A percentile compares a stretch with the other conserved stretches of the same genome.
Conservation (phyloP, 1,284 basidiomycete species). For the Heterobasidion irregulare region DNA sequence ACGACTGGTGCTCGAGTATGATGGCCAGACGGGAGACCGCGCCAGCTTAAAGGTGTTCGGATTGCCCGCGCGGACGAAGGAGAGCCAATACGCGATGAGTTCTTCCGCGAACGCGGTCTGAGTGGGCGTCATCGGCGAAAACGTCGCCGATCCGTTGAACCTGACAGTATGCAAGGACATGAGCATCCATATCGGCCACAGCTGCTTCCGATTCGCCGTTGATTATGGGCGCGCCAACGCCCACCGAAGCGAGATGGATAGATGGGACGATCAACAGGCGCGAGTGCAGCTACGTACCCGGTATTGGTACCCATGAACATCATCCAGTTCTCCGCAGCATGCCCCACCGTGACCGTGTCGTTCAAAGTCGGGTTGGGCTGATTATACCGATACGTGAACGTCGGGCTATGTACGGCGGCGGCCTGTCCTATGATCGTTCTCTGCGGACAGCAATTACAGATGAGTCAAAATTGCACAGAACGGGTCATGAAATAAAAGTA, state of each 20-base stretch:
- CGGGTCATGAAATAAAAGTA: neutral
- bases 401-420: slow-evolving; percentile 23
- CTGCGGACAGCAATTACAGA: slow-evolving; percentile 17
- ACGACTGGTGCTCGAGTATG: slow-evolving; percentile 20
- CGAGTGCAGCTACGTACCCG: slow-evolving; percentile 28
- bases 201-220: too few relatives aligned
- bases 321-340: slow-evolving; percentile 57
- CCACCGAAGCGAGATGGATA: neutral
- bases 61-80: slow-evolving; percentile 43
- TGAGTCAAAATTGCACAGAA: neutral
- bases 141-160: slow-evolving; percentile 36
- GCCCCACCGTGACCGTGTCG: slow-evolving; percentile 25
- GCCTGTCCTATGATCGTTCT: slow-evolving; percentile 37
- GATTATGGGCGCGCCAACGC: neutral
- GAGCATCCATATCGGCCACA: neutral
- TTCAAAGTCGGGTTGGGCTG: slow-evolving; percentile 36
- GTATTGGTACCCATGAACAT: slow-evolving; percentile 52
- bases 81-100: slow-evolving; percentile 53
- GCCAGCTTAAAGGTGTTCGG: slow-evolving; percentile 43
- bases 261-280: neutral
- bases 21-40: slow-evolving; percentile 35
- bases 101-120: slow-evolving; percentile 43
- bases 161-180: slow-evolving; percentile 16
- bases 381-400: slow-evolving; percentile 51
- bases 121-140: slow-evolving; percentile 28